Conservation (phyloP, 2,329 filamentous ascomycete species). For the Magnaporthiopsis poae region DNA sequence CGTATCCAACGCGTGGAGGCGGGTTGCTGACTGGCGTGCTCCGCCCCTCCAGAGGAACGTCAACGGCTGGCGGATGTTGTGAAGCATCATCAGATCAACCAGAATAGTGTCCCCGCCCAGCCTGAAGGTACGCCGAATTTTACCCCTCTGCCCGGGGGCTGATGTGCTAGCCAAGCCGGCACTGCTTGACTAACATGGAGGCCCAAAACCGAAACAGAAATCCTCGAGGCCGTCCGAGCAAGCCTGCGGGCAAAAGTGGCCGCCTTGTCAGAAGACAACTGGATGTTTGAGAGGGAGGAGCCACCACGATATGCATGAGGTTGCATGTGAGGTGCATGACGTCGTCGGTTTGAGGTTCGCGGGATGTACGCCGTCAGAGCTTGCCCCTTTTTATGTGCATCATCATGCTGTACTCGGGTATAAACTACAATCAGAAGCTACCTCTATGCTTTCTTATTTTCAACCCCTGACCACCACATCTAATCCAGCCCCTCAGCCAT, state of each 20-base stretch:
- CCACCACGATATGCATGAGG: slow-evolving; percentile 29
- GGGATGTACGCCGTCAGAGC: background rate
- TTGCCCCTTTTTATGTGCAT: slow-evolving; percentile 7
- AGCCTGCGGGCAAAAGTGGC: slow-evolving; percentile 64
- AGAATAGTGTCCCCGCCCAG: slow-evolving; percentile 47
- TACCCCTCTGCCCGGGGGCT: too few species aligned
- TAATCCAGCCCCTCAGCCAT: slow-evolving; percentile 52
- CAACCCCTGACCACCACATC: background rate
- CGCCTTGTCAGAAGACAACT: slow-evolving; percentile 70
- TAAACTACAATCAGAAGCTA: slow-evolving; percentile 8
- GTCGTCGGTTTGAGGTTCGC: background rate
- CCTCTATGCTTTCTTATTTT: background rate
- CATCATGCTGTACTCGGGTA: slow-evolving; percentile 7
- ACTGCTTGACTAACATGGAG: background rate
- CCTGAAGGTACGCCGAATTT: slow-evolving; percentile 46
- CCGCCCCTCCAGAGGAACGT: slow-evolving; percentile 38
- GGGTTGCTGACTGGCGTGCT: background rate
- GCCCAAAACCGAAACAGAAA: slow-evolving; percentile 35
- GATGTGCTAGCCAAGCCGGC: too few species aligned
- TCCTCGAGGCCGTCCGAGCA: slow-evolving; percentile 58
- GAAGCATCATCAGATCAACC: slow-evolving; percentile 48
- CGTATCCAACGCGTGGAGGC: background rate
- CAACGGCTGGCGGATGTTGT: slow-evolving; percentile 52
- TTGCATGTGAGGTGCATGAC: background rate
- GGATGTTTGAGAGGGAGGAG: slow-evolving; percentile 76